Percentiles rank a stretch among this genome's conserved stretches.
These are phyloP conservation scores for Paracorniculantispora psalliotae DNA, from an alignment of 2,329 filamentous ascomycete genomes.

Conservation along the genomic window DNA sequence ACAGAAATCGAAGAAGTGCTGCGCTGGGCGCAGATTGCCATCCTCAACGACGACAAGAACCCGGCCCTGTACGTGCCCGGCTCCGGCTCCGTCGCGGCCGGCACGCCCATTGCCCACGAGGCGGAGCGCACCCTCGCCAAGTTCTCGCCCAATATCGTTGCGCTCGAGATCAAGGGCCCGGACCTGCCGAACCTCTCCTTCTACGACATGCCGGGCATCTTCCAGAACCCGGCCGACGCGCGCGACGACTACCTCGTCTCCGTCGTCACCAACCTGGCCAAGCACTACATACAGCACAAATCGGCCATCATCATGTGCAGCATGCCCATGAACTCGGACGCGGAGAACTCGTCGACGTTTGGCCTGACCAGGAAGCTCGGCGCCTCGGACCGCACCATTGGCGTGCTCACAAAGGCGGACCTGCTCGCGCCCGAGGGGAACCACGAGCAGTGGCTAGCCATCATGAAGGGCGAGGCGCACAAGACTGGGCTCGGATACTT, in stretches of 20 bases:
- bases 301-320: slow-evolving; percentile 74
- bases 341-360: slow-evolving; percentile 68
- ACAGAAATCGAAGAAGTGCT: slow-evolving; percentile 62
- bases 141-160: slow-evolving; percentile 79
- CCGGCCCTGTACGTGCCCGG: slow-evolving; percentile 51
- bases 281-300: slow-evolving; percentile 61
- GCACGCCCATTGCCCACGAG: slow-evolving; percentile 26
- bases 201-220: slow-evolving; percentile 80
- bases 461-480: slow-evolving; percentile 59
- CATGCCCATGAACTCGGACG: slow-evolving; percentile 71
- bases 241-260: slow-evolving; percentile 64
- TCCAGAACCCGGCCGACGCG: slow-evolving; percentile 61
- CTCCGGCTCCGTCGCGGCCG: slow-evolving; percentile 37
- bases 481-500: slow-evolving; percentile 71
- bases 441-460: slow-evolving; percentile 53
- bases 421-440: slow-evolving; percentile 51
- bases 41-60: slow-evolving; percentile 60
- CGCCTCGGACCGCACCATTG: slow-evolving; percentile 58
- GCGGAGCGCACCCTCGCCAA: slow-evolving; percentile 50
- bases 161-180: slow-evolving; percentile 68
- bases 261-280: slow-evolving; percentile 67
- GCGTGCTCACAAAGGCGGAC: slow-evolving; percentile 83
- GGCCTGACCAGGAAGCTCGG: slow-evolving; percentile 54
- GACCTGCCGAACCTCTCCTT: slow-evolving; percentile 71
- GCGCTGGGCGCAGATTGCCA: slow-evolving; percentile 70